Conservation (phyloP, 768 basidiomycete species). For the Pleurotus ostreatus region DNA sequence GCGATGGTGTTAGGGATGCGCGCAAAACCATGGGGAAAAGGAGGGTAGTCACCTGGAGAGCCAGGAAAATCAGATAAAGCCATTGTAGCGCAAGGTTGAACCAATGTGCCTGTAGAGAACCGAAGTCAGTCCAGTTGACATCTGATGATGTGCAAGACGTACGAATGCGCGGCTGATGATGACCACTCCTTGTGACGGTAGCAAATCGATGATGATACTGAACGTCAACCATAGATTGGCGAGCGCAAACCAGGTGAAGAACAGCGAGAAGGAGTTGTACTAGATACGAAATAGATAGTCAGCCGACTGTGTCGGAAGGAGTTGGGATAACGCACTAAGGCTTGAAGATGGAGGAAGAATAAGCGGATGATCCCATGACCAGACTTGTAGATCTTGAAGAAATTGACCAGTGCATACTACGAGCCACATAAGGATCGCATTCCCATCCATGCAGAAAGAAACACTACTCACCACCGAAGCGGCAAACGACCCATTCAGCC, state of each 20-base stretch:
- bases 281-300: slow-evolving; percentile 20
- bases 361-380: slow-evolving; percentile 85
- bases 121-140: not conserved
- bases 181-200: slow-evolving; percentile 47
- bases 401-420: slow-evolving; percentile 89
- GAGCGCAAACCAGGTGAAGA: slow-evolving; percentile 91
- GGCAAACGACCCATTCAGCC: slow-evolving; percentile 77
- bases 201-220: slow-evolving; percentile 86
- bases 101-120: slow-evolving; percentile 69
- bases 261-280: slow-evolving; percentile 80
- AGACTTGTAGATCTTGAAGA: slow-evolving; percentile 82
- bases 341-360: slow-evolving; percentile 95
- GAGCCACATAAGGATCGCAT: not conserved
- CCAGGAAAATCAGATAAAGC: slow-evolving; percentile 82
- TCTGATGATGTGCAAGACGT: not conserved
- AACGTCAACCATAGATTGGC: slow-evolving; percentile 93
- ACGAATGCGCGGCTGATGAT: slow-evolving; percentile 79
- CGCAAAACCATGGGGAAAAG: not conserved
- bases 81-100: slow-evolving; percentile 77
- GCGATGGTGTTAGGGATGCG: slow-evolving; percentile 18
- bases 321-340: slow-evolving; percentile 49
- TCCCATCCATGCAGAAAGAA: not conserved
- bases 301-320: not conserved
- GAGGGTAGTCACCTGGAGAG: slow-evolving; percentile 41
- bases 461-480: slow-evolving; percentile 40